Evolutionary conservation across 2,329 filamentous ascomycete species (phyloP), one percentile per base, ranked within the genome.

Genomic region (Cladosporium sp.): DNA sequence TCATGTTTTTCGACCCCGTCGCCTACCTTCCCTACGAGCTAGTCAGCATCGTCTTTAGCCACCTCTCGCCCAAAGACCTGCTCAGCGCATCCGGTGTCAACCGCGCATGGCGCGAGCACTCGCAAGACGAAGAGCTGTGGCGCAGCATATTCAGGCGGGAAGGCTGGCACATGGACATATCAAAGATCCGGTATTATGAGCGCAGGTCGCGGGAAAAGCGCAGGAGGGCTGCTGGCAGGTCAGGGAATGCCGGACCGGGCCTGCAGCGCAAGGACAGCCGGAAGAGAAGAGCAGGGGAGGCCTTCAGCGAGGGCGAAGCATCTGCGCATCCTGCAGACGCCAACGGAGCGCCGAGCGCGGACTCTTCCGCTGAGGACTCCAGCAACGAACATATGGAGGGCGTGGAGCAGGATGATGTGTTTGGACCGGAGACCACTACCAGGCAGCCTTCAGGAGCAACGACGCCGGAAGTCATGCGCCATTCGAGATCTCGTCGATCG

Each of bases 1-100:
- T 3, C 80, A 91, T 49, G 83, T 97, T 96, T 70, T 92, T 96
- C 72, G 89, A 98, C 71, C 95, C 95, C 51, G 83, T 95, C 40
- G 76, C 82, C 58, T 84, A 89, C 63, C 81, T 98, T 0, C 93
- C 93, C 0, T 83, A 88, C 22, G 93, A 98, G 68, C 87, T 98
- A 62, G 95, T 89, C 56, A 84, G 93, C 42, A 86, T 95, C 64
- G 86, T 97, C 42, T 84, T 98, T 41, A 85, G 86, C 13, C 93
- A 90, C 65, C 83, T 98, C 46, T 87, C 91, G 51, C 86, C 90
- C 1, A 69, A 83, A 28, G 93, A 90, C 0, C 77, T 98, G 37
- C 77, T 97, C 53, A 83, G 81, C 46, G 87, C 91, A 2, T 89
- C 89, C 1, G 80, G 82, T 42, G 83, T 89, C 13, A 96, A 89